Evolutionary conservation across 140 eudicot species (phyloP).

Genomic region (Senecio squalidus): DNA sequence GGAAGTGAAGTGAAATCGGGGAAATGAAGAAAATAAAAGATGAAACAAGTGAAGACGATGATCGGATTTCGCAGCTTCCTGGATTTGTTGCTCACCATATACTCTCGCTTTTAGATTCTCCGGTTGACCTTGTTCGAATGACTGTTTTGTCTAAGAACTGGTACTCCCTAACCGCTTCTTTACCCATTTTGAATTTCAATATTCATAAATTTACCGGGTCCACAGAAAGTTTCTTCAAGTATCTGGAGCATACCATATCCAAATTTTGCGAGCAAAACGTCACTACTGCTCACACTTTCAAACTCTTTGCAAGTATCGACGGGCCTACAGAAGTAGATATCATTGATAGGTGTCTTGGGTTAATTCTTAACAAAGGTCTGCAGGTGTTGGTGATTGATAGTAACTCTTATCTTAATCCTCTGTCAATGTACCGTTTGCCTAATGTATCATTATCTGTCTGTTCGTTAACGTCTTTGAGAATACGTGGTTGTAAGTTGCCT

Average conservation of each 20-base stretch:
- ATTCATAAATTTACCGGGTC: neutral
- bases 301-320: neutral
- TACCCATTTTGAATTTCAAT: neutral
- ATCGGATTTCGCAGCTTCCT: constrained; percentile 15
- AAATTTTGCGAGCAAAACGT: constrained; percentile 2
- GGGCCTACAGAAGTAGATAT: neutral
- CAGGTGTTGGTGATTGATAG: neutral
- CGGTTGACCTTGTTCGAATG: constrained; percentile 4
- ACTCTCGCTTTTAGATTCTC: neutral
- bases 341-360: neutral
- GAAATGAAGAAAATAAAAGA: neutral
- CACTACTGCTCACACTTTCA: neutral
- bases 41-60: neutral
- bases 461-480: neutral
- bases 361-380: neutral
- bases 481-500: neutral
- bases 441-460: neutral
- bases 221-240: neutral
- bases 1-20: neutral
- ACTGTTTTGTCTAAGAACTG: constrained; percentile 5
- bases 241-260: neutral
- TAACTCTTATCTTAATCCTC: neutral
- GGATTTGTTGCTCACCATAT: neutral
- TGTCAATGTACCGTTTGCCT: neutral
- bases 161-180: constrained; percentile 11